phyloP scores from a whole-genome alignment of 768 basidiomycete species.

The Mycena venus region DNA sequence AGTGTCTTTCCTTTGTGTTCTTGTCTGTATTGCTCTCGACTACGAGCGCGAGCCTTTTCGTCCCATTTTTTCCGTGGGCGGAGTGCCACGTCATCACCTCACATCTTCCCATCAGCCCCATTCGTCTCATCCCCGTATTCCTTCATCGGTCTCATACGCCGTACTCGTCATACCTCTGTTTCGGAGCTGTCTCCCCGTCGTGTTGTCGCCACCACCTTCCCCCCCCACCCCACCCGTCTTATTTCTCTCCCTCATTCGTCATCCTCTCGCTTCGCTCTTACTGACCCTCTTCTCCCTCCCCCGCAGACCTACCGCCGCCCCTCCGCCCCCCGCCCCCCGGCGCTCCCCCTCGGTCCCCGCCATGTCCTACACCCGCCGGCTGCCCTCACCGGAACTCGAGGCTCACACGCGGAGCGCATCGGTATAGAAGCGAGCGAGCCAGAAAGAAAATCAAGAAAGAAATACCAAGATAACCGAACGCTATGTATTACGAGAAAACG shows the following conservation, averaged over 20 bases:
- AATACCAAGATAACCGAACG: too few relatives aligned
- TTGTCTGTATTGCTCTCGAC: too few relatives aligned
- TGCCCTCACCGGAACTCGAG: not conserved
- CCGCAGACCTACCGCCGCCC: constrained; percentile 1
- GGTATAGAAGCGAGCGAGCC: not conserved
- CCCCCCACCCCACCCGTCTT: not conserved
- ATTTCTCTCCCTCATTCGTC: not conserved
- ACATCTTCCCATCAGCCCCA: not conserved
- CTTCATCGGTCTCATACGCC: too few relatives aligned
- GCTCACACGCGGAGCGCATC: not conserved
- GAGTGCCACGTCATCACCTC: not conserved
- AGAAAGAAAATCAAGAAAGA: too few relatives aligned
- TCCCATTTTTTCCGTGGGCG: not conserved
- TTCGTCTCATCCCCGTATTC: not conserved
- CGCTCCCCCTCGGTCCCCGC: not conserved
- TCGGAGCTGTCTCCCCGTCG: too few relatives aligned
- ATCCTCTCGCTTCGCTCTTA: not conserved
- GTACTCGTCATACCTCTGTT: too few relatives aligned
- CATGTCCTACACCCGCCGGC: too few relatives aligned
- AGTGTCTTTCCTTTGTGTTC: not conserved
- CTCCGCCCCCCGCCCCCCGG: not conserved
- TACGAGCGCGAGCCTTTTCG: too few relatives aligned
- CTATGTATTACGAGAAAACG: too few relatives aligned
- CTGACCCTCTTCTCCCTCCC: not conserved
- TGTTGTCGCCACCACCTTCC: too few relatives aligned